Evolutionary conservation across 2,329 filamentous ascomycete genomes (phyloP).

Genomic region (Zarea fungicola): DNA sequence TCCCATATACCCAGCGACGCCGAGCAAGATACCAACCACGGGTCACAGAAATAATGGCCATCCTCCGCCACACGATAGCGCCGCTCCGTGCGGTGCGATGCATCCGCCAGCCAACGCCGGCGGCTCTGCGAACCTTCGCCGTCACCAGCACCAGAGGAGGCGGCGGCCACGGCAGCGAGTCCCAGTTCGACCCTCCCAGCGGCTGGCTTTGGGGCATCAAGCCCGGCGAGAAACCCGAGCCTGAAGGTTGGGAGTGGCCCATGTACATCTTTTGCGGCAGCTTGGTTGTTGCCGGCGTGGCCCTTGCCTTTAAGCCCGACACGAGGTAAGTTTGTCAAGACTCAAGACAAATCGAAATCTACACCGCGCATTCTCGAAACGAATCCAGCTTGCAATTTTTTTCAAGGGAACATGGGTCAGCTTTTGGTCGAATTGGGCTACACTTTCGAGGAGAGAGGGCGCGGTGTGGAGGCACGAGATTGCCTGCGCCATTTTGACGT

Average conservation of each 20-base stretch:
- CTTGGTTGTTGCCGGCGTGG: conserved; percentile 66
- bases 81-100: conserved; percentile 34
- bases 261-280: conserved; percentile 82
- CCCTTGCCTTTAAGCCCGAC: conserved; percentile 95
- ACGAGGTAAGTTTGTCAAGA: conserved; percentile 70
- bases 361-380: background rate
- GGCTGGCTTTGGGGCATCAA: conserved; percentile 94
- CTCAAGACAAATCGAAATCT: background rate
- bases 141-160: conserved; percentile 38
- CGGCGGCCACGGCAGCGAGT: conserved; percentile 48
- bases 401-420: background rate
- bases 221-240: conserved; percentile 91
- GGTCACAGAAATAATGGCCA: conserved; percentile 23
- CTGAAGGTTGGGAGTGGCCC: conserved; percentile 91
- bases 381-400: background rate
- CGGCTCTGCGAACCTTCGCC: conserved; percentile 36
- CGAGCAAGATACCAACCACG: conserved; percentile 6
- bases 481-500: conserved; percentile 20
- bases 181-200: conserved; percentile 81
- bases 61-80: conserved; percentile 32
- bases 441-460: conserved; percentile 2
- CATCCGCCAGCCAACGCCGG: conserved; percentile 28
- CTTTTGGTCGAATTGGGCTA: no score
- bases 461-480: conserved; percentile 15
- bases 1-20: conserved; percentile 16